A percentile compares a stretch with the other conserved stretches of the same genome.
Evolutionary conservation across 306 rosid species (phyloP).

Genomic region (Cicer judaicum): DNA sequence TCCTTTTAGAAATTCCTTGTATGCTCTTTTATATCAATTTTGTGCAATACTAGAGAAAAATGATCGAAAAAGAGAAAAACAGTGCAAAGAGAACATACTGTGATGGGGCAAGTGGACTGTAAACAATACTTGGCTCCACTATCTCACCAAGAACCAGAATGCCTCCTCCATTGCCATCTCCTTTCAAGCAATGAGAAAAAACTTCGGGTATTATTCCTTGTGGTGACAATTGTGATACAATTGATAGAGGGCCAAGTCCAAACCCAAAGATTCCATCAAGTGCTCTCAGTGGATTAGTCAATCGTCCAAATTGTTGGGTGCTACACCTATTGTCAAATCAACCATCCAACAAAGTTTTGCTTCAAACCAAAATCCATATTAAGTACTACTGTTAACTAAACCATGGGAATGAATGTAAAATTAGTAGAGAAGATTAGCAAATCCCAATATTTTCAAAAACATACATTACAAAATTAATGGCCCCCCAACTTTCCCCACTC

Average conservation of each 20-base stretch:
- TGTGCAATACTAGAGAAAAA: background rate
- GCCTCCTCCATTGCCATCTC: constrained; percentile 93
- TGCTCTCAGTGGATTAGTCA: constrained; percentile 88
- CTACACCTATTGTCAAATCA: constrained; percentile 79
- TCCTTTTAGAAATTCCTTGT: background rate
- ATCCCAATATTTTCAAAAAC: background rate
- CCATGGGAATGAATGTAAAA: constrained; percentile 25
- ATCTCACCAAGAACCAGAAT: constrained; percentile 98
- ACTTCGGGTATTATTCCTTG: constrained; percentile 82
- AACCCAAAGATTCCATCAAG: constrained; percentile 96
- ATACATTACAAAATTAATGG: no score
- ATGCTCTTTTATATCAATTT: constrained; percentile 22
- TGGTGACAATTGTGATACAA: constrained; percentile 84
- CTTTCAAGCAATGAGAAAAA: constrained; percentile 94
- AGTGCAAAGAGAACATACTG: constrained; percentile 78
- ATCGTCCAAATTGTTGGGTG: constrained; percentile 77
- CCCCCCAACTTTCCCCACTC: no score
- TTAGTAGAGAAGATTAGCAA: constrained; percentile 19
- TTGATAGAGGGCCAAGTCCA: constrained; percentile 87
- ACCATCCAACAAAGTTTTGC: constrained; percentile 42
- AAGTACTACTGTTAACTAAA: constrained; percentile 12
- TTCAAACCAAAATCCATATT: constrained; percentile 37
- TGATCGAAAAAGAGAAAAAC: constrained; percentile 38
- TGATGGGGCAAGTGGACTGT: constrained; percentile 92
- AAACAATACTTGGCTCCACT: constrained; percentile 89